These are phyloP conservation scores for Podospora conica DNA, from an alignment of 495 filamentous ascomycete species.

Conservation along the genomic window DNA sequence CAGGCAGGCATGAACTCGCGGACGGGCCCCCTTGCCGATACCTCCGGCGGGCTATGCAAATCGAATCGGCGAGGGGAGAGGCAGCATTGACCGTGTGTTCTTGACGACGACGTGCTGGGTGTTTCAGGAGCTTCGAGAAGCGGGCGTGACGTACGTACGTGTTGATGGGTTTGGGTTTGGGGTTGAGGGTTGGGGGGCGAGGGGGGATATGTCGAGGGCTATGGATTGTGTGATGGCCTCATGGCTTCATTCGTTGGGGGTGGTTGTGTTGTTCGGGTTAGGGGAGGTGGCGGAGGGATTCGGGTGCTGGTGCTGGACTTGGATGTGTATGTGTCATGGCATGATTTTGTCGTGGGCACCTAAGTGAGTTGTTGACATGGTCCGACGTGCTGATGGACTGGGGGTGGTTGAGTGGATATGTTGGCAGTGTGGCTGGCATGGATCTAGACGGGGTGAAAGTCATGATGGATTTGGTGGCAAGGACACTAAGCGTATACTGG, in stretches of 20 bases:
- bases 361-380: neutral
- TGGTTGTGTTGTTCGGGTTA: neutral
- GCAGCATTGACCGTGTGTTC: neutral
- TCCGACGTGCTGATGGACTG: neutral
- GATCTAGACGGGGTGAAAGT: neutral
- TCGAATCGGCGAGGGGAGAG: neutral
- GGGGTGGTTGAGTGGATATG: neutral
- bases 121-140: neutral
- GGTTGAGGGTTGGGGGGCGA: neutral
- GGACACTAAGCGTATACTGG: neutral
- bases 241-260: no score
- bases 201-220: neutral
- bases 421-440: neutral
- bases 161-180: no score
- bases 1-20: neutral
- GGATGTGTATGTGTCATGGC: neutral
- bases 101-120: neutral
- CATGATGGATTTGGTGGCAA: neutral
- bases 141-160: no score
- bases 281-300: neutral
- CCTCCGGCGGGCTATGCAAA: neutral
- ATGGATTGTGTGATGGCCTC: neutral
- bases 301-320: no score
- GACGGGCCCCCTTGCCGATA: neutral
- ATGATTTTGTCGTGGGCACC: neutral